phyloP scores from a whole-genome alignment of 2,329 filamentous ascomycete species.

The Catunica adiposa region DNA sequence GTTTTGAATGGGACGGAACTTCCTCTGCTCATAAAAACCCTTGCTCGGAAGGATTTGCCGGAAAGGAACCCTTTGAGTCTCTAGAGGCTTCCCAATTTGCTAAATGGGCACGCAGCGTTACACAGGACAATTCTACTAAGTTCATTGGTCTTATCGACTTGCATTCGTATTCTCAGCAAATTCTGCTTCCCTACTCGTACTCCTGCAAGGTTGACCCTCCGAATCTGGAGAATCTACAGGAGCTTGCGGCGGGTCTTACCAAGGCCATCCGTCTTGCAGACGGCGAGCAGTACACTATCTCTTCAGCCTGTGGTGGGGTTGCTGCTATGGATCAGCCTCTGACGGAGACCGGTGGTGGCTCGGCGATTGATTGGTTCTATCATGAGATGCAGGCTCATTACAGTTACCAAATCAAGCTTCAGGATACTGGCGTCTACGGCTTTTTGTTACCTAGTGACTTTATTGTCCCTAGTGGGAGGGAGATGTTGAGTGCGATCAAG shows the following conservation, averaged over 20 bases:
- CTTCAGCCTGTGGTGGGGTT: slow-evolving; percentile 66
- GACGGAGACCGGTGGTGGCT: slow-evolving; percentile 64
- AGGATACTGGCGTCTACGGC: slow-evolving; percentile 86
- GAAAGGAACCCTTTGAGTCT: slow-evolving; percentile 67
- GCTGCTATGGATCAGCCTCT: slow-evolving; percentile 20
- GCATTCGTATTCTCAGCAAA: slow-evolving; percentile 89
- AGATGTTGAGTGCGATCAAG: slow-evolving; percentile 67
- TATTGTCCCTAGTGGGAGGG: slow-evolving; percentile 78
- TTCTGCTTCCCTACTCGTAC: slow-evolving; percentile 83
- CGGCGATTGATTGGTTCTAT: slow-evolving; percentile 89
- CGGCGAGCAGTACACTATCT: slow-evolving; percentile 59
- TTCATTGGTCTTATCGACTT: slow-evolving; percentile 81
- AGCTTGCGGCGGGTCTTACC: slow-evolving; percentile 71
- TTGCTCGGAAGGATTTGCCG: slow-evolving; percentile 81
- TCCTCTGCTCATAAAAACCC: slow-evolving; percentile 52
- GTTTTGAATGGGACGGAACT: slow-evolving; percentile 61
- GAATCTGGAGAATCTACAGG: slow-evolving; percentile 78
- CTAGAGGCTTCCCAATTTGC: slow-evolving; percentile 61
- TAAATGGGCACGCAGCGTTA: slow-evolving; percentile 70
- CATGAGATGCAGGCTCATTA: slow-evolving; percentile 68
- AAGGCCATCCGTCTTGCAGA: slow-evolving; percentile 75
- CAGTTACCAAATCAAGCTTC: slow-evolving; percentile 84
- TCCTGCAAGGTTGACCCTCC: slow-evolving; percentile 65
- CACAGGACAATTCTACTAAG: slow-evolving; percentile 48
- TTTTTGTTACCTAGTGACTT: slow-evolving; percentile 76